Evolutionary conservation across 768 basidiomycete genomes (phyloP).

Genomic region (Tylopilus subfusipes): DNA sequence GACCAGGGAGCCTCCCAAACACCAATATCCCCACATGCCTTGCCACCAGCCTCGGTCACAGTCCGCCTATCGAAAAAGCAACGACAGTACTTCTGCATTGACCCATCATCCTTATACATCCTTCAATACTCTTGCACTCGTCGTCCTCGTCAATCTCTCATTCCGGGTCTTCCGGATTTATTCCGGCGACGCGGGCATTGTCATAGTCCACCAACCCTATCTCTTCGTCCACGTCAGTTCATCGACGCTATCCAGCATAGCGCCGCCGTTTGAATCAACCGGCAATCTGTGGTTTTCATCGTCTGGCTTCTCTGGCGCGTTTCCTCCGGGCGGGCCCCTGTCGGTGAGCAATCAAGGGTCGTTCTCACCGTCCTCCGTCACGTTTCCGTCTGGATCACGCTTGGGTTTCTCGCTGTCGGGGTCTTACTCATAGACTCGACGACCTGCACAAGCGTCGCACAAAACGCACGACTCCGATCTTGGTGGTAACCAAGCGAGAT

Average conservation of each 20-base stretch:
- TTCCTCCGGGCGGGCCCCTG: constrained; percentile 10
- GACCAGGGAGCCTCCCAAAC: constrained; percentile 61
- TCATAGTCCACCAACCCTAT: constrained; percentile 15
- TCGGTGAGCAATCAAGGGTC: constrained; percentile 15
- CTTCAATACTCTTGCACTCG: constrained; percentile 5
- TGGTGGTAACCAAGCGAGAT: constrained; percentile 5
- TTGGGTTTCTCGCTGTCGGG: too few species aligned
- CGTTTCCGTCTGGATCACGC: constrained; percentile 4
- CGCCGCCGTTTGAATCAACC: constrained; percentile 52
- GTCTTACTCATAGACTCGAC: constrained; percentile 13
- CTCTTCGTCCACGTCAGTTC: constrained; percentile 16
- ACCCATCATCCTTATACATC: constrained; percentile 12
- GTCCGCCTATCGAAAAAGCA: constrained; percentile 15
- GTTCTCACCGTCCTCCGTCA: constrained; percentile 14
- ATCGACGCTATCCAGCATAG: constrained; percentile 49
- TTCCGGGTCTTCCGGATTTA: constrained; percentile 14
- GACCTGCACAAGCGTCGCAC: constrained; percentile 4
- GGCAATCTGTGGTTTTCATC: constrained; percentile 26
- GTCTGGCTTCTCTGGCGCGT: constrained; percentile 10
- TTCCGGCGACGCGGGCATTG: constrained; percentile 4
- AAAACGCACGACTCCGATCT: constrained; percentile 5
- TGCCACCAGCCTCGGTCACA: constrained; percentile 27
- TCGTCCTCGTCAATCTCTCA: constrained; percentile 17
- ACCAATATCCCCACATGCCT: constrained; percentile 23
- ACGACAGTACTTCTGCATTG: constrained; percentile 12